These are phyloP conservation scores for Tephrocybe sp. DNA, from an alignment of 768 basidiomycete species.

Conservation along the genomic window DNA sequence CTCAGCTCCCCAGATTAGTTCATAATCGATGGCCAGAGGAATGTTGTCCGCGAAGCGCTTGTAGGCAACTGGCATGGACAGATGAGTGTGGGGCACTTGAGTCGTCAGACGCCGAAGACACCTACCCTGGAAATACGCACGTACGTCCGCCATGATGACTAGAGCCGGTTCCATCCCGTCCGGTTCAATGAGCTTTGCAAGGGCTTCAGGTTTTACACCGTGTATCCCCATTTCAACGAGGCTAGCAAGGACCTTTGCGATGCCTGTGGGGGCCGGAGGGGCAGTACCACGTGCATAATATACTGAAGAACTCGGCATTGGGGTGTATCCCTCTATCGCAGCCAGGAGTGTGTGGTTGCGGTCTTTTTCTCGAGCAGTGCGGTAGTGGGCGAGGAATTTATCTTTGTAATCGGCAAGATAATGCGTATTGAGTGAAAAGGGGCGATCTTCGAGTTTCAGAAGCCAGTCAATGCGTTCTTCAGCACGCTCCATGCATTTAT, in stretches of 20 bases:
- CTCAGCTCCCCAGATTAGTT: slow-evolving; percentile 54
- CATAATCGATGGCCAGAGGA: slow-evolving; percentile 54
- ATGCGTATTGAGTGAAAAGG: slow-evolving; percentile 48
- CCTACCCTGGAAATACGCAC: slow-evolving; percentile 75
- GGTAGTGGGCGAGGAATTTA: slow-evolving; percentile 54
- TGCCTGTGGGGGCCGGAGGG: slow-evolving; percentile 15
- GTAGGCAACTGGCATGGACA: too few species aligned
- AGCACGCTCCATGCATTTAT: slow-evolving; percentile 37
- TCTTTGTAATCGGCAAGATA: slow-evolving; percentile 44
- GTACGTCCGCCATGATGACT: slow-evolving; percentile 68
- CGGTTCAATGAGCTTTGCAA: slow-evolving; percentile 48
- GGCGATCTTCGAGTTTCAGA: slow-evolving; percentile 41
- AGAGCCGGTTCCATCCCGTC: slow-evolving; percentile 59
- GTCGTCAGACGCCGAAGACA: too few species aligned
- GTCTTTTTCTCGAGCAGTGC: slow-evolving; percentile 35
- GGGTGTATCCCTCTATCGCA: slow-evolving; percentile 24
- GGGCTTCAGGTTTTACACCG: slow-evolving; percentile 38
- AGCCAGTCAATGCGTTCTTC: slow-evolving; percentile 46
- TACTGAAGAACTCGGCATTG: not conserved
- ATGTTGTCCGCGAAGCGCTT: slow-evolving; percentile 61
- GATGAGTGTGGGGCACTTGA: too few species aligned
- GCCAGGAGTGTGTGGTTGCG: slow-evolving; percentile 23
- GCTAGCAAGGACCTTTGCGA: slow-evolving; percentile 34
- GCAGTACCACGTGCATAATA: not conserved
- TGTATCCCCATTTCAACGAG: slow-evolving; percentile 40